Conservation (phyloP, 2,329 filamentous ascomycete species). For the Juglanconis sp. region DNA sequence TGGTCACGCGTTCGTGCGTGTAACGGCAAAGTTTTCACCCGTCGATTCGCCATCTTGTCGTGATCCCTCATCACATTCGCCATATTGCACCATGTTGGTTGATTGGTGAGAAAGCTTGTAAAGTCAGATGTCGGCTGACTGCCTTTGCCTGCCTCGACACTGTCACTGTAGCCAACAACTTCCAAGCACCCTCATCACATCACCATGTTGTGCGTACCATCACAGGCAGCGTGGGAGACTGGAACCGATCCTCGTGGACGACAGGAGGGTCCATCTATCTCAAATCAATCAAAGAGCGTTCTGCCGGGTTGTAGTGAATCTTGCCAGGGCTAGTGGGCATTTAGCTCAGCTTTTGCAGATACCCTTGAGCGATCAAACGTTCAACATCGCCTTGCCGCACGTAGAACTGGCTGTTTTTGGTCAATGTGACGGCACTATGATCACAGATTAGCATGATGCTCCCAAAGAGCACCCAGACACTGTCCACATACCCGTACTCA, state of each 20-base stretch:
- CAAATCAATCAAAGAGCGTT: not conserved
- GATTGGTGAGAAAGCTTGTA: not conserved
- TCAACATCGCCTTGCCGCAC: constrained; percentile 95
- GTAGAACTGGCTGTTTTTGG: constrained; percentile 97
- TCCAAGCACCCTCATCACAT: not conserved
- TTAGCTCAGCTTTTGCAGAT: constrained; percentile 86
- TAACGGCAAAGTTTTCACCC: not conserved
- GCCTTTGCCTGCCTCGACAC: not conserved
- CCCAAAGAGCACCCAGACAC: not conserved
- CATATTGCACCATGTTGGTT: constrained; percentile 3
- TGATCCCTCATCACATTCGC: constrained; percentile 24
- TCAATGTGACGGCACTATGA: constrained; percentile 82
- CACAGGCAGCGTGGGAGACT: not conserved
- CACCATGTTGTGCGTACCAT: not conserved
- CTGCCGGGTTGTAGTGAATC: not conserved
- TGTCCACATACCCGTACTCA: constrained; percentile 77
- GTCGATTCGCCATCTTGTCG: not conserved
- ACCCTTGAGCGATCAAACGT: constrained; percentile 87
- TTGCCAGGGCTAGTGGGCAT: not conserved
- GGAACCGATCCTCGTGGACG: not conserved
- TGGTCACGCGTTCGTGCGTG: not conserved
- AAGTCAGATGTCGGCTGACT: not conserved
- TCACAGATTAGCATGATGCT: not conserved
- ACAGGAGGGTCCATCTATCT: no score
- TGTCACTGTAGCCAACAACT: not conserved